Evolutionary conservation across 2,329 filamentous ascomycete genomes (phyloP), one percentile per base, ranked within the genome.

Genomic region (Chalaropsis ovoidea): DNA sequence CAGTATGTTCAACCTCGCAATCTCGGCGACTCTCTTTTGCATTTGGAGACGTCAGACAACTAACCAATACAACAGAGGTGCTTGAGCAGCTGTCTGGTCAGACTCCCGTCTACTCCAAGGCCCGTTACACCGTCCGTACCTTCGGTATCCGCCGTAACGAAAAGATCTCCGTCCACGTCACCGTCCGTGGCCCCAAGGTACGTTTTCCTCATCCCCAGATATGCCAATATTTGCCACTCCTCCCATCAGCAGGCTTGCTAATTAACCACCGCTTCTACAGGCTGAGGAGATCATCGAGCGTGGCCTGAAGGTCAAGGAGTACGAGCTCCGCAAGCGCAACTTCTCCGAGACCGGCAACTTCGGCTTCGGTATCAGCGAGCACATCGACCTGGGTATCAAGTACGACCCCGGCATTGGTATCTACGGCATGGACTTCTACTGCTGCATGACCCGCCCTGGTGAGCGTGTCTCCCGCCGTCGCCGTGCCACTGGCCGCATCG

Each of bases 71-170:
- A 49, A 42, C 61, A 67, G 66, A 99, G 87, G 94, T 99, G 86
- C 86, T 99, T 75, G 94, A 99, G 85, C 94, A 99, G 86, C 85
- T 99, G 79, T 90, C 86, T 81, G 94, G 94, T 92, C 94, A 99
- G 85, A 97, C 94, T 74, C 94, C 94, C 75, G 94, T 99, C 82
- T 99, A 99, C 91, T 95, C 89, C 91, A 99, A 99, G 89, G 94
- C 94, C 80, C 90, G 94, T 77, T 99, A 97, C 88, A 99, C 94
- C 74, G 94, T 99, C 86, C 93, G 94, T 84, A 97, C 93, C 77
- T 99, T 99, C 82, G 94, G 94, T 88, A 99, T 99, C 86, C 93
- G 94, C 80, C 93, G 94, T 91, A 99, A 99, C 89, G 94, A 99
- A 81, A 97, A 96, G 89, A 99, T 99, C 77, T 83, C 94, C 72